Conservation (phyloP, 768 basidiomycete genomes). For the Agaricus sinodeliciosus region DNA sequence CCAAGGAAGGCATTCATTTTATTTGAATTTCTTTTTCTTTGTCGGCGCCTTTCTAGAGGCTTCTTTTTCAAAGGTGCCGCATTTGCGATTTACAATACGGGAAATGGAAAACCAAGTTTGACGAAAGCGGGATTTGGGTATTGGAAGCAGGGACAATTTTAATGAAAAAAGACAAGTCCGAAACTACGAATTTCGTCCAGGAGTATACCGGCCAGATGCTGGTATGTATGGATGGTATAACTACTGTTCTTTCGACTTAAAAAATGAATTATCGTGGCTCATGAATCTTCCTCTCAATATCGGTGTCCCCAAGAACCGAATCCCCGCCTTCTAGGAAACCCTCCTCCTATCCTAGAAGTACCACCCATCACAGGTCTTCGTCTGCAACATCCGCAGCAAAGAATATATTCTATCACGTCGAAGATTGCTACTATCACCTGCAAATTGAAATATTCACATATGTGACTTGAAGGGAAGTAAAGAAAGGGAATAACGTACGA, state of each 20-base stretch:
- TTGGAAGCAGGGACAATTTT: constrained; percentile 24
- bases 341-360: background rate
- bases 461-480: background rate
- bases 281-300: background rate
- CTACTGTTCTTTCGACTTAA: too few relatives aligned
- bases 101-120: constrained; percentile 29
- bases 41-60: constrained; percentile 18
- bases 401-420: constrained; percentile 49
- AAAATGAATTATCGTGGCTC: too few relatives aligned
- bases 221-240: too few relatives aligned
- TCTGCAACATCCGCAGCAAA: constrained; percentile 45
- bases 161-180: background rate
- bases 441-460: background rate
- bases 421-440: constrained; percentile 64
- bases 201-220: too few relatives aligned
- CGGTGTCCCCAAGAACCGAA: background rate
- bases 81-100: constrained; percentile 32
- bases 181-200: too few relatives aligned
- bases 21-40: too few relatives aligned
- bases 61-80: constrained; percentile 32
- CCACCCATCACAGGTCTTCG: constrained; percentile 19
- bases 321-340: background rate
- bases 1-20: background rate
- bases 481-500: constrained; percentile 30
- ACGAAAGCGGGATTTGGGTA: constrained; percentile 29